These are phyloP conservation scores for Blastocystis sp. DNA, from an alignment of 352 stramenopile genomes.

Conservation along the genomic window DNA sequence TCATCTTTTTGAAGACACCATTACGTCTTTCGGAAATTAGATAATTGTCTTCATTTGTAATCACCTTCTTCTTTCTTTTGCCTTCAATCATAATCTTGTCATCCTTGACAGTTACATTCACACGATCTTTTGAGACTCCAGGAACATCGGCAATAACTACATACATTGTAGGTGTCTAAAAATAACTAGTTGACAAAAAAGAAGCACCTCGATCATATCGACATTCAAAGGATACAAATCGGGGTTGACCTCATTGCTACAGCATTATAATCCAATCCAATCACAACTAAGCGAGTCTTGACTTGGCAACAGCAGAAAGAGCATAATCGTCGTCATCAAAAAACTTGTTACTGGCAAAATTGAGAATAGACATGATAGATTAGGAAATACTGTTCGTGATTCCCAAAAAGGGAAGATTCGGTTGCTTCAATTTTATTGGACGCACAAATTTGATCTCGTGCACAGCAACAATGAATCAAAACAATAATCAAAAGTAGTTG, in stretches of 20 bases:
- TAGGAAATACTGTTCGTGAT: not conserved
- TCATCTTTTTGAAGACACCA: constrained; percentile 54
- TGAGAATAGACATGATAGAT: constrained; percentile 44
- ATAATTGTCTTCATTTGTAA: constrained; percentile 45
- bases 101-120: constrained; percentile 61
- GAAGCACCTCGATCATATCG: constrained; percentile 57
- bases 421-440: not conserved
- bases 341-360: constrained; percentile 67
- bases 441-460: constrained; percentile 8
- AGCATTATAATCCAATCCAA: not conserved
- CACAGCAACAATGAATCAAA: too few species aligned
- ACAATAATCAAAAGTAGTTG: too few species aligned
- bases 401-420: not conserved
- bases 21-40: constrained; percentile 40
- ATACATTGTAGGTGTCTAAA: constrained; percentile 40
- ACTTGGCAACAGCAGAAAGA: constrained; percentile 20
- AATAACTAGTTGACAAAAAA: not conserved
- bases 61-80: constrained; percentile 68
- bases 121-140: constrained; percentile 57
- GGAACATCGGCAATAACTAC: constrained; percentile 64
- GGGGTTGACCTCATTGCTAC: constrained; percentile 57
- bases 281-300: constrained; percentile 1
- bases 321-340: constrained; percentile 68
- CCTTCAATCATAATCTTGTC: constrained; percentile 67
- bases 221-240: constrained; percentile 41